phyloP scores from a whole-genome alignment of 164 flowering plant species.

The Chimonanthus salicifolius region DNA sequence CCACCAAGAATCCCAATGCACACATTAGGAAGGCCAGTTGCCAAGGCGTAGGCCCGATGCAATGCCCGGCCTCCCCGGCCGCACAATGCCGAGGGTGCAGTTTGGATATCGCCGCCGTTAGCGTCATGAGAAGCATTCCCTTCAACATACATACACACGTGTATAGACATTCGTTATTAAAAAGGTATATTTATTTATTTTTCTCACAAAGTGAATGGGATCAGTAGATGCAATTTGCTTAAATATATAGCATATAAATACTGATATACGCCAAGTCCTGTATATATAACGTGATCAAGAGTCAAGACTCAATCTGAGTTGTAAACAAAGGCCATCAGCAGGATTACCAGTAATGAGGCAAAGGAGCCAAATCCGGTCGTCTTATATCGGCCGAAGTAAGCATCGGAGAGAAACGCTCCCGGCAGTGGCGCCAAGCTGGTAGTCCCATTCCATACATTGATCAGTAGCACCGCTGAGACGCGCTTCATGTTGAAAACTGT shows the following conservation, averaged over 20 bases:
- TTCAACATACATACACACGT: background rate
- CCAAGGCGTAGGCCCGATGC: constrained; percentile 27
- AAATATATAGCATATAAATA: too few species aligned
- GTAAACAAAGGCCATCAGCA: background rate
- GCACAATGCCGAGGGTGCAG: constrained; percentile 50
- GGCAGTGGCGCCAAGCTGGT: constrained; percentile 59
- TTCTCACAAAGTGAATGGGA: too few species aligned
- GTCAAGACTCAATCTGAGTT: too few species aligned
- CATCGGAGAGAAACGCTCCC: constrained; percentile 78
- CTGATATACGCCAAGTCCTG: too few species aligned
- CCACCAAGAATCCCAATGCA: constrained; percentile 37
- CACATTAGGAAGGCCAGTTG: constrained; percentile 42
- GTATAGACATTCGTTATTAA: too few species aligned
- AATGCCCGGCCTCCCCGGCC: constrained; percentile 6
- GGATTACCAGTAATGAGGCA: constrained; percentile 55
- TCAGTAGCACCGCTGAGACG: constrained; percentile 53
- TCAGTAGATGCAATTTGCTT: too few species aligned
- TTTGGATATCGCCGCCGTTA: constrained; percentile 42
- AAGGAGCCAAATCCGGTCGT: constrained; percentile 62
- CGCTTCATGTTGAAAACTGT: constrained; percentile 68
- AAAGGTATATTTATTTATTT: too few species aligned
- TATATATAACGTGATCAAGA: too few species aligned
- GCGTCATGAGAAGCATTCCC: constrained; percentile 60
- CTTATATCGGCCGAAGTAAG: constrained; percentile 80
- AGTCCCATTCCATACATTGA: constrained; percentile 67